A percentile compares a stretch with the other conserved stretches of the same genome.
Conservation (phyloP, 1,139 yeast species). For the Candida pseudoviswanathii region DNA sequence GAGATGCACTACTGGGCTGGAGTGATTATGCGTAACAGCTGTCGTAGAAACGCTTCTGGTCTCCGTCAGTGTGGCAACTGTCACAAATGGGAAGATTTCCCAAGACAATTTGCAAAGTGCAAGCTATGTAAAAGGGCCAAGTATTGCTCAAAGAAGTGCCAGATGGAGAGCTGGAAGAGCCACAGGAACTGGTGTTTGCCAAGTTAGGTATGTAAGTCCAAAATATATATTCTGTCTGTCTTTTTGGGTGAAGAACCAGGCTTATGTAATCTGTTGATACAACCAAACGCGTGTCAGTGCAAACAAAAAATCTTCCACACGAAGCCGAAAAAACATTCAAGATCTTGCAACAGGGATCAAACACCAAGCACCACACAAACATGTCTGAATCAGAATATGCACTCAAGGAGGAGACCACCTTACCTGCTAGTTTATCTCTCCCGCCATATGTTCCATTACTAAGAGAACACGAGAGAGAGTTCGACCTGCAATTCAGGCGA, state of each 20-base stretch:
- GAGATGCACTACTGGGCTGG: conserved; percentile 97
- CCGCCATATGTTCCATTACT: conserved; percentile 16
- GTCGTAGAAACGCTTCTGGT: conserved; percentile 93
- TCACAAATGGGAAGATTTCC: conserved; percentile 93
- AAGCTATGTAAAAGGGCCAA: conserved; percentile 92
- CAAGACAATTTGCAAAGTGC: conserved; percentile 93
- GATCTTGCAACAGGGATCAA: background rate
- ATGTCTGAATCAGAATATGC: background rate
- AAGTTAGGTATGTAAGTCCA: conserved; percentile 19
- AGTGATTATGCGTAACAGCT: conserved; percentile 92
- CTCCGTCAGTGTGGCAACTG: conserved; percentile 96
- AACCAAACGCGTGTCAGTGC: too few species aligned
- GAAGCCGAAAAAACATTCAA: too few species aligned
- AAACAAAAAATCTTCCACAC: too few species aligned
- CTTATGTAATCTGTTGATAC: too few species aligned
- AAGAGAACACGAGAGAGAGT: conserved; percentile 9
- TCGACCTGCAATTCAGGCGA: conserved; percentile 11
- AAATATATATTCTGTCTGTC: background rate
- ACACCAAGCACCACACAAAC: background rate
- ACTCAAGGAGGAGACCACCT: background rate
- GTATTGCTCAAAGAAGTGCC: conserved; percentile 92
- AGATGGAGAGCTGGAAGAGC: conserved; percentile 86
- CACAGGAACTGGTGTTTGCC: conserved; percentile 94
- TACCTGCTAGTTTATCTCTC: conserved; percentile 13
- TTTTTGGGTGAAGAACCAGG: too few species aligned